Base-by-base conservation (phyloP, 2,329 filamentous ascomycete genomes). In the Exutisphaerella laricina region DNA sequence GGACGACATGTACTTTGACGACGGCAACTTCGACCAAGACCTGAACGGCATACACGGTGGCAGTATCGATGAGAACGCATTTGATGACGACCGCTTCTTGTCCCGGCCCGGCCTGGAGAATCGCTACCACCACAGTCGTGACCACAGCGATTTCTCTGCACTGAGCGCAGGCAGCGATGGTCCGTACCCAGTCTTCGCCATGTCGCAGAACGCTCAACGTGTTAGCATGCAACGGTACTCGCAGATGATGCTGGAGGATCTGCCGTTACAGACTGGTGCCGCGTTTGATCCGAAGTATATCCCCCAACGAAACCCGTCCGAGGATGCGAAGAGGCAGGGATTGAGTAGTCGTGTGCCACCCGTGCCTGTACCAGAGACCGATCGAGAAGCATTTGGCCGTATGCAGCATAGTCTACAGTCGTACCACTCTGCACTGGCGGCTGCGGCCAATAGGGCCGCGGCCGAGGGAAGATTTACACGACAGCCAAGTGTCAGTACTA, bases 351-450 rank as follows among this genome's bases (percentile, higher is more conserved):
- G 45, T 41, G 75, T 75, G 44, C 77, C 79, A 5, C 72, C 68
- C 4, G 72, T 73, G 51, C 80, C 75, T 16, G 78, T 51, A 53
- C 56, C 30, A 64, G 56, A 44, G 54, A 54, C 55, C 50, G 61
- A 55, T 57, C 62, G 37, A 25, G 51, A 38, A 35, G 52, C 50
- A 2, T 35, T 46, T 31, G 18, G 69, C 26, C 58, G 75, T 26
- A 75, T 74, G 17, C 71, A 77, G 56, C 70, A 74, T 25, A 80
- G 75, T 43, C 68, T 85, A 14, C 79, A 80, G 30, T 83, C 79
- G 1, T 90, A 96, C 57, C 88, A 95, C 59, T 84, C 84, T 39
- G 88, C 88, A 1, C 72, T 97, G 4, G 88, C 87, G 1, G 82
- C 85, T 34, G 90, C 88, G 5, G 84, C 88, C 7, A 82, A 84